These are phyloP conservation scores for Globisporangium abappressorium DNA, from an alignment of 352 stramenopile species.

Conservation along the genomic window DNA sequence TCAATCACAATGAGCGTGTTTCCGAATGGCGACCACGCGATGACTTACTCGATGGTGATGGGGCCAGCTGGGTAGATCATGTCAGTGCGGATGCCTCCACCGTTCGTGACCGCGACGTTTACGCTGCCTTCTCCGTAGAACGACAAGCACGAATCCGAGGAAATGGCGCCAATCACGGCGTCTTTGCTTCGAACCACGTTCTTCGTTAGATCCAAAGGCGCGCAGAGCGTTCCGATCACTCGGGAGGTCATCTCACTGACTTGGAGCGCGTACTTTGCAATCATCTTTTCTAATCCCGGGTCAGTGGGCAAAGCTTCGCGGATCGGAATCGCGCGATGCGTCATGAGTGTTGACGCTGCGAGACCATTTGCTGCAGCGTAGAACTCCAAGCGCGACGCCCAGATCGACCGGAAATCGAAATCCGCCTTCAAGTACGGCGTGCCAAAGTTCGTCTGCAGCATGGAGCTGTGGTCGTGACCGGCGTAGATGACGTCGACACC, in stretches of 20 bases:
- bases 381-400: constrained; percentile 58
- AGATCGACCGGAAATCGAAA: constrained; percentile 73
- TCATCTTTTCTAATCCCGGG: constrained; percentile 41
- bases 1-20: constrained; percentile 21
- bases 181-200: constrained; percentile 47
- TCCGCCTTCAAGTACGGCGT: constrained; percentile 72
- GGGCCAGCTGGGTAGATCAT: constrained; percentile 16
- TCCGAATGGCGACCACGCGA: constrained; percentile 25
- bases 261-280: constrained; percentile 39
- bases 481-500: constrained; percentile 67
- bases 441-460: constrained; percentile 66
- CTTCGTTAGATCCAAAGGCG: constrained; percentile 48
- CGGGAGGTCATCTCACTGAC: constrained; percentile 42
- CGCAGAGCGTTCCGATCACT: constrained; percentile 52
- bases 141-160: constrained; percentile 26
- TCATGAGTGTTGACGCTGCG: constrained; percentile 40
- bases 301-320: constrained; percentile 58
- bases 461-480: constrained; percentile 66
- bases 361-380: constrained; percentile 34
- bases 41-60: constrained; percentile 21
- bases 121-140: constrained; percentile 17
- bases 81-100: constrained; percentile 24
- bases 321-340: constrained; percentile 49
- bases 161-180: constrained; percentile 49
- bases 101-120: constrained; percentile 21